Conservation (phyloP, 208 protist species). For the Leishmania tarentolae region DNA sequence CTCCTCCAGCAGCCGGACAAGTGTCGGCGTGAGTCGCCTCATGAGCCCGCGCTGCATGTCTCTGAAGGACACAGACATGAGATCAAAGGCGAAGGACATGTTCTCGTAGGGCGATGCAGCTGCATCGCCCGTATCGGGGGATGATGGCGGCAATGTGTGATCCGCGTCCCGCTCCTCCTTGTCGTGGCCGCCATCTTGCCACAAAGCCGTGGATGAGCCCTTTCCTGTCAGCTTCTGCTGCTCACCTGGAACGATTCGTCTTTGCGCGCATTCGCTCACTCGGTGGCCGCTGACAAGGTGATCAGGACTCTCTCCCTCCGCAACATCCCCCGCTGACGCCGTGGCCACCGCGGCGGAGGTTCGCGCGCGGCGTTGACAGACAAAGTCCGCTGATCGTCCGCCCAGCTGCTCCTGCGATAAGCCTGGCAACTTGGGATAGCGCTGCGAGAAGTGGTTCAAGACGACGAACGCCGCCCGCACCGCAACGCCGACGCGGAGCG, state of each 20-base stretch:
- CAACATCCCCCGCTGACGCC: background rate
- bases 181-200: background rate
- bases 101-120: slow-evolving; percentile 14
- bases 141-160: background rate
- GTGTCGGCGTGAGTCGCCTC: slow-evolving; percentile 45
- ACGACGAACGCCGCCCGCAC: slow-evolving; percentile 53
- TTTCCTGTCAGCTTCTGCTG: background rate
- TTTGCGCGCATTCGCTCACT: background rate
- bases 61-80: slow-evolving; percentile 78
- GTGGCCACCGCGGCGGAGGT: background rate
- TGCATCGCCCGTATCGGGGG: background rate
- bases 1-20: slow-evolving; percentile 81
- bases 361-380: slow-evolving; percentile 22
- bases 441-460: slow-evolving; percentile 93
- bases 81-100: slow-evolving; percentile 90
- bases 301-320: background rate
- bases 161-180: background rate
- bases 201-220: background rate
- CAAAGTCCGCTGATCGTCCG: slow-evolving; percentile 18
- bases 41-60: slow-evolving; percentile 42
- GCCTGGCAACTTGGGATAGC: slow-evolving; percentile 89
- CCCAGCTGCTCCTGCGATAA: slow-evolving; percentile 54
- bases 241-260: background rate
- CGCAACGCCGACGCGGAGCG: slow-evolving; percentile 56
- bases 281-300: background rate